Percentiles rank a stretch among this genome's conserved stretches.
Evolutionary conservation across 148 eudicot species (phyloP).

Genomic region (Rhododendron mucronatum): DNA sequence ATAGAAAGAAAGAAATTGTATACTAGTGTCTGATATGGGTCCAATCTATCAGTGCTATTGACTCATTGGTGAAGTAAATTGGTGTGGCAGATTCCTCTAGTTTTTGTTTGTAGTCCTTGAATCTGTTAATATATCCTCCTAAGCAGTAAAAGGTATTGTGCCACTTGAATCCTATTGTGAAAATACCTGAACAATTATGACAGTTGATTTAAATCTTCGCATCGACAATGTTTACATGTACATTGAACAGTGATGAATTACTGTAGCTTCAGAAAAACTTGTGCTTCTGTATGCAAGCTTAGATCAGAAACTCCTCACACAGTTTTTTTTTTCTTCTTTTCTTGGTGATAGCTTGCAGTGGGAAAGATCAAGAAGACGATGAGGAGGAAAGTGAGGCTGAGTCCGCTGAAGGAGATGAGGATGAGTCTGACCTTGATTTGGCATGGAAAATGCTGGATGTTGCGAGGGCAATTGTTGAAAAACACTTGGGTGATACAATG

Average conservation of each 20-base stretch:
- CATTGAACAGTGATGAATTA: not conserved
- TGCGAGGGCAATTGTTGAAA: conserved; percentile 89
- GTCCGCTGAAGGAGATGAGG: conserved; percentile 70
- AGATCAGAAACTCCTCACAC: not conserved
- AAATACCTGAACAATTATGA: not conserved
- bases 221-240: not conserved
- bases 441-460: conserved; percentile 99
- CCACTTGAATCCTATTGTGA: not conserved
- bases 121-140: not conserved
- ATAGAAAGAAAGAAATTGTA: not conserved
- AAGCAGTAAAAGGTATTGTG: not conserved
- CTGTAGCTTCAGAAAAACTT: not conserved
- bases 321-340: not conserved
- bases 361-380: conserved; percentile 46
- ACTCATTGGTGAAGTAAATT: not conserved
- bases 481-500: conserved; percentile 62
- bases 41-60: not conserved
- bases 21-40: not conserved
- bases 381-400: conserved; percentile 67
- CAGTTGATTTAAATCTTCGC: not conserved
- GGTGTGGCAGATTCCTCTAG: not conserved
- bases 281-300: not conserved
- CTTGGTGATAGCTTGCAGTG: conserved; percentile 27
- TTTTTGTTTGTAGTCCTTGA: not conserved
- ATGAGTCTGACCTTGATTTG: conserved; percentile 90